Base-by-base conservation (phyloP, 2,329 filamentous ascomycete species). In the Madurella mycetomatis region DNA sequence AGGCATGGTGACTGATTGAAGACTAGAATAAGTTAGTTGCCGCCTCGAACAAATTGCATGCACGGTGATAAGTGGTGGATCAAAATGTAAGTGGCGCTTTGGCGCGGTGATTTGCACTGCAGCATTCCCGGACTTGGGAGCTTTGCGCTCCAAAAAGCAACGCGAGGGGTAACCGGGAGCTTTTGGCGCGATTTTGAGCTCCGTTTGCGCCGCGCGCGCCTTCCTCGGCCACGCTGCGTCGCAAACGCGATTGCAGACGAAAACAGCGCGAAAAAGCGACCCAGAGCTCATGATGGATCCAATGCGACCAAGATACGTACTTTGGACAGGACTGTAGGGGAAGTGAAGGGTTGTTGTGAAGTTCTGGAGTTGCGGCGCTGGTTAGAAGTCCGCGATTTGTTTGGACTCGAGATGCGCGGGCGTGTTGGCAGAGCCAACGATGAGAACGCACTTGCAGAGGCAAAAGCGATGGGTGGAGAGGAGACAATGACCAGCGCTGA, bases 1-100 rank as follows among this genome's bases (percentile, higher is more conserved):
- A 65, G 81, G 79, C 81, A 84, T 84, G 60, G 66, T 81, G 74
- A 66, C 52, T 56, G 57, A 65, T 65, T 67, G 72, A 60, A 61
- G 49, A 45, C 18, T 31, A 49, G 56, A 39, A 25, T 13, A 19
- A 58, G 59, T 69, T 62, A 71, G 70, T 65, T 48, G 62, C 25
- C 9, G 19, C 37, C 13, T 51, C 25, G 19, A 37, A 16, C 18
- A 51, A 47, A 46, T 41, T 11, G 34, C 34, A 37, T 37, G 34
- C 11, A 37, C 34, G 4, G 13, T 3, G 34, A 15, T 37, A 11
- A 11, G 11, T 37, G 34, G 34, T 37, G 34, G 11, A 11, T 4
- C 4, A 15, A 4, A 11, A 4, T 15, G 9, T 15, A 37, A 15
- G 13, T 37, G 11, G 34, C 34, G 25, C 4, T 25, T 25, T 25